Evolutionary conservation across 2,329 filamentous ascomycete genomes (phyloP), one percentile per base, ranked within the genome.

Genomic region (Leptodontidium sp.): DNA sequence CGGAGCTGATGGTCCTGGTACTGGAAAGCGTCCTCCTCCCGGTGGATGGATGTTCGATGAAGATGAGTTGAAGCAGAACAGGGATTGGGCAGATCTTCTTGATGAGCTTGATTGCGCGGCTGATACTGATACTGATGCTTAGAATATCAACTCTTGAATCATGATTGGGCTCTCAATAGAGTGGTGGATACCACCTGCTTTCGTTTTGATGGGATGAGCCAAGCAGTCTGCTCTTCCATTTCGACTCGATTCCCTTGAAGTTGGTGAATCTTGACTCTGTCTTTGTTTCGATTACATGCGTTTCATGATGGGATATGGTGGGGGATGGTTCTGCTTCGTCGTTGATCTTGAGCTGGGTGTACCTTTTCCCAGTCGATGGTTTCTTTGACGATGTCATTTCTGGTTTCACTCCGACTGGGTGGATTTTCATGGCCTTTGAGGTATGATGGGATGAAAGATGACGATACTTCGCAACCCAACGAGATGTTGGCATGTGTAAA

Each of bases 1-100:
- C 24, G 61, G 61, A 24, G 49, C 49, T 29, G 45, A 53, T 24
- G 45, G 47, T n/a, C 29, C 45, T 11, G 61, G 61, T n/a, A 26
- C 17, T 11, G 32, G 35, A 17, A 43, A 17, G 47, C 24, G 21
- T 38, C 32, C 24, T 43, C 61, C 61, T 17, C 17, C 32, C 29
- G 61, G 61, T 38, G 61, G 61, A 53, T 64, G 61, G 61, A 17
- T 52, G n/a, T 64, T 64, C 15, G 45, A 53, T 64, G 47, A 64
- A 32, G 49, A 26, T 29, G 61, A 14, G 17, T 29, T 64, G 61
- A 52, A 17, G 12, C 24, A 38, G 14, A 11, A 14, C 12, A 47
- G 32, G 21, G 47, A 40, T 38, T 64, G 61, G 61, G 47, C 61
- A 2, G 47, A 26, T 12, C n/a, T 64, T 29, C 47, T 64, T 8